Conservation (phyloP, 176 grass and related monocot genomes). For the Echinochloa phyllopogon region DNA sequence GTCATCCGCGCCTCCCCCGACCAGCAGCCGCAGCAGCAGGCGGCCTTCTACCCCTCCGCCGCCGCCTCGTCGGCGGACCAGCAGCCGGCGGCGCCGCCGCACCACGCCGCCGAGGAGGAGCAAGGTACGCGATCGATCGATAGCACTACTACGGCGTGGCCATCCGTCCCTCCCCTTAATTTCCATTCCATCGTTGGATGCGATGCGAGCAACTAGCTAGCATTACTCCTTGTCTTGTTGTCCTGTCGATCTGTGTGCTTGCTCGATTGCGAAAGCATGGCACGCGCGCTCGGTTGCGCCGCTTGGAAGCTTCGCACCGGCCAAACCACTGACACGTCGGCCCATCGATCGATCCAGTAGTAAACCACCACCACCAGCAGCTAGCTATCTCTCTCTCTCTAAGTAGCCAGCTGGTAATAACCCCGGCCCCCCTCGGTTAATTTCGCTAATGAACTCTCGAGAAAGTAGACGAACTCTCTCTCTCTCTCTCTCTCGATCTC, state of each 20-base stretch:
- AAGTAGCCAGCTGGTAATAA: neutral
- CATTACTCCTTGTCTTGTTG: neutral
- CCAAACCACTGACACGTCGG: conserved; percentile 9
- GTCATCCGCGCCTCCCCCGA: conserved; percentile 71
- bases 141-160: neutral
- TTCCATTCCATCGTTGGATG: conserved; percentile 2
- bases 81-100: neutral
- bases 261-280: conserved; percentile 43
- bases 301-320: conserved; percentile 51
- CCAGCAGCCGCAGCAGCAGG: neutral
- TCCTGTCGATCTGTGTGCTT: neutral
- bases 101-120: conserved; percentile 41
- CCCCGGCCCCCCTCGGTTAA: neutral
- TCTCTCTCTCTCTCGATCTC: neutral
- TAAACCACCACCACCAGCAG: neutral
- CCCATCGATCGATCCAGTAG: neutral
- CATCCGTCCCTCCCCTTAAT: neutral
- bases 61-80: neutral
- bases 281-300: conserved; percentile 45
- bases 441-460: conserved; percentile 6
- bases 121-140: conserved; percentile 38
- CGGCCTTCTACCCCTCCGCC: conserved; percentile 10
- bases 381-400: neutral
- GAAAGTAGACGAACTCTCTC: neutral
- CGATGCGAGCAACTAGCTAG: no score